Evolutionary conservation across 306 rosid genomes (phyloP).

Genomic region (Pterocarpus santalinus): DNA sequence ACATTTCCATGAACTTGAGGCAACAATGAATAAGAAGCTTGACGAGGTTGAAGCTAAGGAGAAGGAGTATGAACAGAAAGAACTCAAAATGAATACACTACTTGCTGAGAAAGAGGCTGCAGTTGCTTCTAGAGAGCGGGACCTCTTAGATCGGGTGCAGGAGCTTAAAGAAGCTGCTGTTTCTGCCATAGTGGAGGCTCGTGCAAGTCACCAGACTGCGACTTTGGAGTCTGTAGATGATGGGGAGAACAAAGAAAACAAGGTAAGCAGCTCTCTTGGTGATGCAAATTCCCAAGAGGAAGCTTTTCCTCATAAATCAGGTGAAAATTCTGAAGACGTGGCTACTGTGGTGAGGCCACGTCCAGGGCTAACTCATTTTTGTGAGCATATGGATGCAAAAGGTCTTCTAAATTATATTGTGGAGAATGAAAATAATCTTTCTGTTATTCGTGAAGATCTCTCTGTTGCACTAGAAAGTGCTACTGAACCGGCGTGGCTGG

Average conservation of each 20-base stretch:
- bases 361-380: constrained; percentile 67
- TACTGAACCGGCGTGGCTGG: constrained; percentile 68
- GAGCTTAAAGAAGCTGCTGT: constrained; percentile 82
- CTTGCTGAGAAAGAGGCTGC: constrained; percentile 66
- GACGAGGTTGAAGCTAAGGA: constrained; percentile 73
- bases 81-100: constrained; percentile 52
- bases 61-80: constrained; percentile 63
- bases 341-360: constrained; percentile 69
- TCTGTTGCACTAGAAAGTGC: constrained; percentile 78
- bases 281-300: constrained; percentile 66
- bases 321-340: constrained; percentile 65
- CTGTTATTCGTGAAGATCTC: constrained; percentile 66
- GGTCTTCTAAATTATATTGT: constrained; percentile 71
- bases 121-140: constrained; percentile 77
- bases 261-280: constrained; percentile 80
- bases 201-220: constrained; percentile 54
- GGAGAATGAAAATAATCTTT: constrained; percentile 61
- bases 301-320: constrained; percentile 63
- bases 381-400: constrained; percentile 78
- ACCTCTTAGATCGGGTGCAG: constrained; percentile 76
- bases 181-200: constrained; percentile 69
- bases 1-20: constrained; percentile 69
- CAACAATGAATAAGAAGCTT: constrained; percentile 53
- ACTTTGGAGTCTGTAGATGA: constrained; percentile 56
- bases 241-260: constrained; percentile 60